Percentiles rank a stretch among this genome's conserved stretches.
These are phyloP conservation scores for Penicillium sclerotiorum DNA, from an alignment of 2,329 filamentous ascomycete species.

Conservation along the genomic window DNA sequence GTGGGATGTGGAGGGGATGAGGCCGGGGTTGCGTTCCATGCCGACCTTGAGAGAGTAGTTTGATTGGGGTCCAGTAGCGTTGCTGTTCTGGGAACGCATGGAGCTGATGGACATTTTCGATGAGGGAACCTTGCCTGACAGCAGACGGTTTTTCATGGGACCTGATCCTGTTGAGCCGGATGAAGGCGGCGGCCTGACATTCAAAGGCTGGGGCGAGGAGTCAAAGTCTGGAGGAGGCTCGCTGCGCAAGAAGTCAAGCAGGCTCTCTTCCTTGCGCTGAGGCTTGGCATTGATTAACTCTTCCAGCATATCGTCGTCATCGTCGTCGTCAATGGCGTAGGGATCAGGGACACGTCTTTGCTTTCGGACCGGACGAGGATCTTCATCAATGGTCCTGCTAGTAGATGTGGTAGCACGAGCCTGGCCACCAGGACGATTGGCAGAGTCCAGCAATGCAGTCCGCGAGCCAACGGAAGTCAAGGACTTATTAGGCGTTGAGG, in stretches of 20 bases:
- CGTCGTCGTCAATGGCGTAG: constrained; percentile 78
- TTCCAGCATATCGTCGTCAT: constrained; percentile 63
- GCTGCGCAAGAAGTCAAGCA: constrained; percentile 52
- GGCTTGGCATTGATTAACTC: constrained; percentile 32
- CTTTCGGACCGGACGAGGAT: constrained; percentile 68
- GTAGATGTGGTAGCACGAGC: constrained; percentile 16
- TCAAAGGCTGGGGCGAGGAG: constrained; percentile 33
- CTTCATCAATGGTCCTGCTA: constrained; percentile 29
- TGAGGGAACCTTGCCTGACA: constrained; percentile 31
- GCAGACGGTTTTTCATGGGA: constrained; percentile 40
- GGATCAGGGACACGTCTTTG: constrained; percentile 81
- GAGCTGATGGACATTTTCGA: constrained; percentile 37
- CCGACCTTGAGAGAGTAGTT: constrained; percentile 44
- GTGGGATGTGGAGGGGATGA: constrained; percentile 25
- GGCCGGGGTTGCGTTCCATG: constrained; percentile 35
- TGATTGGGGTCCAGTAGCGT: constrained; percentile 30
- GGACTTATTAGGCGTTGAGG: constrained; percentile 53
- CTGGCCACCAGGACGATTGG: constrained; percentile 33
- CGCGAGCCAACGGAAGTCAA: constrained; percentile 70
- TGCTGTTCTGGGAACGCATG: constrained; percentile 37
- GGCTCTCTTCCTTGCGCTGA: constrained; percentile 48
- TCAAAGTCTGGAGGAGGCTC: constrained; percentile 45
- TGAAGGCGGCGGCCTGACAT: constrained; percentile 19
- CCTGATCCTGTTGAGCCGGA: constrained; percentile 19
- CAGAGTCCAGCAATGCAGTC: constrained; percentile 64